These are phyloP conservation scores for Nitzschia palea DNA, from an alignment of 108 stramenopile genomes.

Conservation along the genomic window DNA sequence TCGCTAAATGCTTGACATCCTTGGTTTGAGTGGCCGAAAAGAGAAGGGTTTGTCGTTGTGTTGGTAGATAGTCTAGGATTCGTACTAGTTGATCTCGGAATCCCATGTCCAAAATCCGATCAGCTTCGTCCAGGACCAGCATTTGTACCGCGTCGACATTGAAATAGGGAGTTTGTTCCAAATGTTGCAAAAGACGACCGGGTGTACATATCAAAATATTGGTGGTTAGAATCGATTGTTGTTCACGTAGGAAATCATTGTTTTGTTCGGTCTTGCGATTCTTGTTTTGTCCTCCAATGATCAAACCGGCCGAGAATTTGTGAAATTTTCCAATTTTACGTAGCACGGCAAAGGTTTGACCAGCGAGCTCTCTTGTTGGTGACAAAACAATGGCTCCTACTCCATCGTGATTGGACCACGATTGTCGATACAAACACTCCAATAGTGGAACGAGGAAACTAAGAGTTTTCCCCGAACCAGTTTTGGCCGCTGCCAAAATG, in stretches of 20 bases:
- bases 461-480: conserved; percentile 92
- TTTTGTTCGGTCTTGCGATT: conserved; percentile 44
- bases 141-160: conserved; percentile 84
- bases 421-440: conserved; percentile 78
- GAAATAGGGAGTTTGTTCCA: conserved; percentile 96
- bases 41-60: conserved; percentile 91
- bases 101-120: conserved; percentile 97
- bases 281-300: conserved; percentile 85
- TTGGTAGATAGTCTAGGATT: conserved; percentile 91
- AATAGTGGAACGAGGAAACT: conserved; percentile 89
- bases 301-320: conserved; percentile 89
- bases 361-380: conserved; percentile 99
- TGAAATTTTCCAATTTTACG: conserved; percentile 86
- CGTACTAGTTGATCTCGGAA: conserved; percentile 92
- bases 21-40: conserved; percentile 99
- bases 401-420: conserved; percentile 85
- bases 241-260: conserved; percentile 93
- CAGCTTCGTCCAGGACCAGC: conserved; percentile 98
- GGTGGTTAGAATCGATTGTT: conserved; percentile 74
- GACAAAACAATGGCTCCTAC: conserved; percentile 93
- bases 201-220: conserved; percentile 97
- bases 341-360: conserved; percentile 97
- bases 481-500: conserved; percentile 93
- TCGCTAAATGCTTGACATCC: conserved; percentile 95
- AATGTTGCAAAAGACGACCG: conserved; percentile 95